Percentiles rank a stretch among this genome's conserved stretches.
Evolutionary conservation across 2,329 filamentous ascomycete genomes (phyloP).

Genomic region (Amphichorda felina): DNA sequence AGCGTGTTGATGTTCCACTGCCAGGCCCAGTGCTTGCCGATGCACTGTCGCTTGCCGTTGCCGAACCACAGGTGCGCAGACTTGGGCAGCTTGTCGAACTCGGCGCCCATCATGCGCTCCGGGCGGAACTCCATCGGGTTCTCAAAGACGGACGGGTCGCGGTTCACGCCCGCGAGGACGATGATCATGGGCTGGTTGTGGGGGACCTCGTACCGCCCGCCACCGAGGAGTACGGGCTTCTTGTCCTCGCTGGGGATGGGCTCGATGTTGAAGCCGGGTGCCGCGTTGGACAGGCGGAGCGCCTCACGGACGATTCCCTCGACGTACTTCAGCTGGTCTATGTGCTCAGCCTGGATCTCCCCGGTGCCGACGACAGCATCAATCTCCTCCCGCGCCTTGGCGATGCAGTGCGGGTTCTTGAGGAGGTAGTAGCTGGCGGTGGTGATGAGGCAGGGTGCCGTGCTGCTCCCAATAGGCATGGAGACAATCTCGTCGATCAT

Average conservation of each 20-base stretch:
- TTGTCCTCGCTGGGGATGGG: conserved; percentile 23
- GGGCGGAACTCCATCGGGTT: conserved; percentile 32
- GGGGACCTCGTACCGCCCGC: conserved; percentile 35
- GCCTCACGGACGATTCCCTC: conserved; percentile 42
- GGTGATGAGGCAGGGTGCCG: conserved; percentile 31
- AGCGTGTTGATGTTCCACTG: conserved; percentile 29
- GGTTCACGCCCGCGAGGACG: conserved; percentile 36
- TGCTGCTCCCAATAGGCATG: conserved; percentile 49
- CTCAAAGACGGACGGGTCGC: conserved; percentile 34
- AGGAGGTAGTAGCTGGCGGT: conserved; percentile 37
- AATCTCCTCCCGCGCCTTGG: conserved; percentile 38
- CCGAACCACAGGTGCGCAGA: conserved; percentile 39
- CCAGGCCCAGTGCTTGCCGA: conserved; percentile 38
- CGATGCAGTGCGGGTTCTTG: conserved; percentile 35
- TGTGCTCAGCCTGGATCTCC: conserved; percentile 32
- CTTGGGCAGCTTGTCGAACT: conserved; percentile 27
- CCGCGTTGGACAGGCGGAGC: conserved; percentile 39
- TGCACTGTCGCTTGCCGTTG: conserved; percentile 38
- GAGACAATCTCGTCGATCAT: conserved; percentile 58
- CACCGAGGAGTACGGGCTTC: conserved; percentile 31
- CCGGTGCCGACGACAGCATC: conserved; percentile 35
- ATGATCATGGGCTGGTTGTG: conserved; percentile 37
- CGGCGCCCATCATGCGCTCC: conserved; percentile 35
- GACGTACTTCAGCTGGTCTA: conserved; percentile 39
- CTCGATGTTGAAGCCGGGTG: conserved; percentile 44